Evolutionary conservation across 208 protist genomes (phyloP).

Genomic region (Crithidia acanthocephali): DNA sequence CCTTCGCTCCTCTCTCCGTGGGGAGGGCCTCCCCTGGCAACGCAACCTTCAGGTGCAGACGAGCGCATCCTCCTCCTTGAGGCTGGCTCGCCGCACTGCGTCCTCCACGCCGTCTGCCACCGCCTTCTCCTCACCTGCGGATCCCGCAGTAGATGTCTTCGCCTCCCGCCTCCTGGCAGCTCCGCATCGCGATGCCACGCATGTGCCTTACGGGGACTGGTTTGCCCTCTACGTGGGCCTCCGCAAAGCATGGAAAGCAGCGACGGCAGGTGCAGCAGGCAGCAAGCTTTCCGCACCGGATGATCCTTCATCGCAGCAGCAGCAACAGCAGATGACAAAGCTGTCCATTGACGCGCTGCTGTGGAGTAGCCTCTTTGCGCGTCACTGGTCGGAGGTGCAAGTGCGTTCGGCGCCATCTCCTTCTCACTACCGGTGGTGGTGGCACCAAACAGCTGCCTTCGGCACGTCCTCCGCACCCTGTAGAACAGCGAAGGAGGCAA

Average conservation of each 20-base stretch:
- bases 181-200: slow-evolving; percentile 70
- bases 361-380: slow-evolving; percentile 67
- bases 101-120: too few relatives aligned
- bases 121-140: neutral
- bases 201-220: slow-evolving; percentile 70
- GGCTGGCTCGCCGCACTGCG: neutral
- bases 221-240: slow-evolving; percentile 63
- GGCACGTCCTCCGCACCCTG: neutral
- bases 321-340: slow-evolving; percentile 14
- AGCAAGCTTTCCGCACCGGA: neutral
- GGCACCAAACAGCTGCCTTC: slow-evolving; percentile 7
- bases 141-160: slow-evolving; percentile 34
- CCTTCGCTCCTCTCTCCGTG: too few relatives aligned
- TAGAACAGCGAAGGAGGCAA: too few relatives aligned
- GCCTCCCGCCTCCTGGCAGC: slow-evolving; percentile 38
- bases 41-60: too few relatives aligned
- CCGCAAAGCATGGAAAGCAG: slow-evolving; percentile 29
- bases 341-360: slow-evolving; percentile 49
- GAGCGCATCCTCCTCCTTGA: too few relatives aligned
- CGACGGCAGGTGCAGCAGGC: neutral
- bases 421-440: slow-evolving; percentile 41
- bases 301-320: neutral
- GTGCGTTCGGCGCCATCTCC: neutral
- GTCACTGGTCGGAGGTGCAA: slow-evolving; percentile 61
- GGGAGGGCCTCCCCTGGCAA: too few relatives aligned